Evolutionary conservation across 768 basidiomycete species (phyloP), one percentile per base, ranked within the genome.

Genomic region (Cantharellus anzutake): DNA sequence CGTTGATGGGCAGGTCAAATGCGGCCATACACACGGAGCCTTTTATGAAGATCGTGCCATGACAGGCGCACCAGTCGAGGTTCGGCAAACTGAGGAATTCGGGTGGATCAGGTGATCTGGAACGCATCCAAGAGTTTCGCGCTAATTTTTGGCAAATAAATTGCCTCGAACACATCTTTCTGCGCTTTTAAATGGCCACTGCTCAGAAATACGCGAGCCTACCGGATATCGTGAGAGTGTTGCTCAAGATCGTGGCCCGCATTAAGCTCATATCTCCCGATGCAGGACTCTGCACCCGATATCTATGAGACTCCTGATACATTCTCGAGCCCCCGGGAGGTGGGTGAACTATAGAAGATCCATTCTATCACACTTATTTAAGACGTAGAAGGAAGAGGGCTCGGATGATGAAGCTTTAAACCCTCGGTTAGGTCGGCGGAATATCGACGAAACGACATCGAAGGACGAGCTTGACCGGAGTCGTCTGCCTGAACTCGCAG

Each of bases 221-320:
- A 2, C 91, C 91, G n/a, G 90, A 94, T 68, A 93, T 94, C 60
- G 91, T 92, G 65, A 60, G 84, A 29, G 20, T 29, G 20, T 29
- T 29, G 20, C 20, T 1, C 20, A 29, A 29, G 20, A 29, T 29
- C 20, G 20, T 29, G 20, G 20, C 20, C 20, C 20, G 20, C 20
- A 29, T 29, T 29, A 29, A 29, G 20, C 20, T 29, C 20, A 29
- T 29, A 29, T 29, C 20, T 1, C 20, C 20, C 41, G 5, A 59
- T 40, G 50, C 66, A 94, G 90, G 90, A 92, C 71, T 87, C 86
- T 7, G 89, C 87, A 1, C 89, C 80, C 44, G 91, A 94, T 69
- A 80, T 94, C 51, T 94, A 94, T 67, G 91, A 94, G 68, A 94
- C 91, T 0, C 84, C 87, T 52, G 91, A 94, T 64, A 74, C 79